Evolutionary conservation across 2,329 filamentous ascomycete genomes (phyloP).

Genomic region (Colletotrichum falcatum): DNA sequence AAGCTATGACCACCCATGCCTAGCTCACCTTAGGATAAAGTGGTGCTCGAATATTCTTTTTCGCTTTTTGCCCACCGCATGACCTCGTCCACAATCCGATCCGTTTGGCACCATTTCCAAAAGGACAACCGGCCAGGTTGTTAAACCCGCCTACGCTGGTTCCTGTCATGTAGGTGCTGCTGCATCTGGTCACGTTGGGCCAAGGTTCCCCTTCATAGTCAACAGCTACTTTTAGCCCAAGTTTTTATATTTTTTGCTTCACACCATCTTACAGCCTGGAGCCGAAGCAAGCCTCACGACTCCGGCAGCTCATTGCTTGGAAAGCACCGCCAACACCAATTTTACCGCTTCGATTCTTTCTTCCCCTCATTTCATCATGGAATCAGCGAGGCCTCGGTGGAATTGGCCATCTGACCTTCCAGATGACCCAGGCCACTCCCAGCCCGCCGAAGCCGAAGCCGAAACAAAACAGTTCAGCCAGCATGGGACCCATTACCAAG

Average conservation of each 20-base stretch:
- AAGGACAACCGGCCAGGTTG: constrained; percentile 32
- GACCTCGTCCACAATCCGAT: constrained; percentile 5
- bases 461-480: background rate
- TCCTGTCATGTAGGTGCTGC: constrained; percentile 38
- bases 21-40: constrained; percentile 32
- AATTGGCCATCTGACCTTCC: constrained; percentile 33
- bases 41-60: constrained; percentile 40
- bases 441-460: constrained; percentile 19
- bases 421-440: background rate
- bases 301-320: background rate
- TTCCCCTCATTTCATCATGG: constrained; percentile 7
- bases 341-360: background rate
- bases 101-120: constrained; percentile 18
- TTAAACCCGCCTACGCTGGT: background rate
- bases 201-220: constrained; percentile 11
- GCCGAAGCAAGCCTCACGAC: background rate
- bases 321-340: background rate
- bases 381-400: constrained; percentile 32
- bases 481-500: constrained; percentile 4
- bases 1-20: constrained; percentile 36
- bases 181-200: constrained; percentile 18
- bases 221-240: background rate
- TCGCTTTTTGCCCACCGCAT: background rate
- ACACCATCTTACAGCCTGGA: background rate
- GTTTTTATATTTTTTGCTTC: constrained; percentile 1